phyloP scores from a whole-genome alignment of 805 yeast species.

The Cyberlindnera bimundalis region DNA sequence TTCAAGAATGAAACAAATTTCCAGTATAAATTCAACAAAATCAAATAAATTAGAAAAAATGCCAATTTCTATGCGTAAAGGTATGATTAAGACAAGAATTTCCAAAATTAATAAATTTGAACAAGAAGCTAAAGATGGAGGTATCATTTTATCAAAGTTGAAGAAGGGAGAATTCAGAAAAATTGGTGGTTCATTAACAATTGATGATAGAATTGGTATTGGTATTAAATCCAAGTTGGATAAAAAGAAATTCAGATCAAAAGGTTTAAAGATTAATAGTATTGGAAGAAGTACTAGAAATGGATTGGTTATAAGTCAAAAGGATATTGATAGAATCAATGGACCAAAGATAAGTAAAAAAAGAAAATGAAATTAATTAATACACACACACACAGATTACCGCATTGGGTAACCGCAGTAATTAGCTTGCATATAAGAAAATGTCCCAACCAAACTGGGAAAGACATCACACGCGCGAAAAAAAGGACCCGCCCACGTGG shows the following conservation, averaged over 20 bases:
- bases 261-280: constrained; percentile 74
- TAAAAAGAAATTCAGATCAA: constrained; percentile 48
- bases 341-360: constrained; percentile 19
- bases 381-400: neutral
- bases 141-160: constrained; percentile 75
- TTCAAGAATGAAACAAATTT: constrained; percentile 48
- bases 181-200: constrained; percentile 40
- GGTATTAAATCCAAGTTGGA: constrained; percentile 47
- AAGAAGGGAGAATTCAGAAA: constrained; percentile 65
- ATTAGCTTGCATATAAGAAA: no score
- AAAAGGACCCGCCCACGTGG: no score
- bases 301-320: constrained; percentile 68
- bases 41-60: constrained; percentile 57
- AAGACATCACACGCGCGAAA: no score
- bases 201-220: constrained; percentile 40
- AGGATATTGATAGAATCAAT: constrained; percentile 55
- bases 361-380: constrained; percentile 4
- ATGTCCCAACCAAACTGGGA: no score
- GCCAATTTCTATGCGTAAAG: constrained; percentile 88
- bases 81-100: constrained; percentile 62
- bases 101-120: constrained; percentile 55
- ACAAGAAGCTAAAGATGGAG: constrained; percentile 82
- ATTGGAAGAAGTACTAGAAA: constrained; percentile 77
- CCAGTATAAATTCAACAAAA: constrained; percentile 39
- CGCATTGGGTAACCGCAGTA: no score